These are phyloP conservation scores for Cyphellophora europaea DNA, from an alignment of 2,329 filamentous ascomycete species.

Conservation along the genomic window DNA sequence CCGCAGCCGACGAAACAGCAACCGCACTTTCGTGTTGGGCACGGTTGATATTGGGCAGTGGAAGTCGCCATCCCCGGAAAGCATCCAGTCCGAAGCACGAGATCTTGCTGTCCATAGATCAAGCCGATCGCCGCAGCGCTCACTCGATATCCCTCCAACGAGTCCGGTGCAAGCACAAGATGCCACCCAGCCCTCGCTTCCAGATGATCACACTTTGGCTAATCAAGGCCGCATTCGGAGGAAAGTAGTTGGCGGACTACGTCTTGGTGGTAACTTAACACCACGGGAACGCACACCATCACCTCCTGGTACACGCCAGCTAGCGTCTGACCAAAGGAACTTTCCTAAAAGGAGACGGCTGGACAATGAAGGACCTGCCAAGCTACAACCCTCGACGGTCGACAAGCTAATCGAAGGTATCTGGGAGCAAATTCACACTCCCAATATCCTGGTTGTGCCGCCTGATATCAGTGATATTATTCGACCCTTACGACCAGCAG, in stretches of 20 bases:
- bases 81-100: too few species aligned
- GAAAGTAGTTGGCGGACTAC: conserved; percentile 25
- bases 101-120: too few species aligned
- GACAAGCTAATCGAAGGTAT: conserved; percentile 41
- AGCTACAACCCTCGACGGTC: conserved; percentile 36
- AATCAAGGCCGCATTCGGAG: conserved; percentile 12
- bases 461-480: conserved; percentile 4
- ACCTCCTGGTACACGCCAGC: not conserved
- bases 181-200: not conserved
- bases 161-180: not conserved
- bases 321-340: not conserved
- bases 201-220: not conserved
- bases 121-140: not conserved
- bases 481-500: not conserved
- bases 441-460: conserved; percentile 4
- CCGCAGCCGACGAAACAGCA: not conserved
- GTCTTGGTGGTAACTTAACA: conserved; percentile 16
- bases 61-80: not conserved
- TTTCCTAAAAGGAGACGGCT: conserved; percentile 2
- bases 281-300: not conserved
- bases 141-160: not conserved
- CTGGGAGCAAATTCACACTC: conserved; percentile 37
- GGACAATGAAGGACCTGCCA: conserved; percentile 26
- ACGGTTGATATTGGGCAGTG: not conserved
- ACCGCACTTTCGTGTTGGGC: not conserved